A percentile compares a stretch with the other conserved stretches of the same genome.
These are phyloP conservation scores for Crassisporium funariophilum DNA, from an alignment of 768 basidiomycete species.

Conservation along the genomic window DNA sequence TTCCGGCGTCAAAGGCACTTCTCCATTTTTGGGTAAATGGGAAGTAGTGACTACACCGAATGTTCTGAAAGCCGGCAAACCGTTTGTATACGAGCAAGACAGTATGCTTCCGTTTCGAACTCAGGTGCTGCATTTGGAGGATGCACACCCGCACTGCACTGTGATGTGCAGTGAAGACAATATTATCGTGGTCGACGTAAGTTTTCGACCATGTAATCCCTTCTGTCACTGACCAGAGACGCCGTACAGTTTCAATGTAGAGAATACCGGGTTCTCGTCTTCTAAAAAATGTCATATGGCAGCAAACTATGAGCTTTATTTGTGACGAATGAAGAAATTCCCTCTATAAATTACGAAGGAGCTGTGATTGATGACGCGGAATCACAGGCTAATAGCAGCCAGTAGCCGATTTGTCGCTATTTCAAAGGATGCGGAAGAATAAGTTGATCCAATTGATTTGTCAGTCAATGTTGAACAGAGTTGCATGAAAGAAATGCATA, in stretches of 20 bases:
- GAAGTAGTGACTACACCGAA: conserved; percentile 12
- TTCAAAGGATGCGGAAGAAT: not conserved
- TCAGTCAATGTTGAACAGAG: not conserved
- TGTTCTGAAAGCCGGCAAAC: conserved; percentile 25
- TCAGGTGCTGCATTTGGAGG: conserved; percentile 27
- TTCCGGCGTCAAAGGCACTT: too few species aligned
- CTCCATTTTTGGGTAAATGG: too few species aligned
- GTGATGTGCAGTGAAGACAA: conserved; percentile 62
- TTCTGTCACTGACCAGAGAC: conserved; percentile 7
- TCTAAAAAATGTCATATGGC: conserved; percentile 18
- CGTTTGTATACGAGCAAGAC: conserved; percentile 43
- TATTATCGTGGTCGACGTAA: conserved; percentile 53
- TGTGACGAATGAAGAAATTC: too few species aligned
- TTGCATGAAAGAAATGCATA: conserved; percentile 1
- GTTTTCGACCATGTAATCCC: conserved; percentile 17
- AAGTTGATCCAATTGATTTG: not conserved
- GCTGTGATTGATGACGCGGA: conserved; percentile 2
- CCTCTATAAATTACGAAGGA: too few species aligned
- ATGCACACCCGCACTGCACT: conserved; percentile 22
- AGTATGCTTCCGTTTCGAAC: conserved; percentile 52
- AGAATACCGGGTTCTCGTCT: conserved; percentile 33
- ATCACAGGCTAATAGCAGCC: conserved; percentile 7
- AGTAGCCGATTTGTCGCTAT: conserved; percentile 22
- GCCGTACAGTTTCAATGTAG: conserved; percentile 14
- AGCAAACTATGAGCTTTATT: too few species aligned